Conservation (phyloP, 169 alveolate genomes). For the Amoebophrya sp. region DNA sequence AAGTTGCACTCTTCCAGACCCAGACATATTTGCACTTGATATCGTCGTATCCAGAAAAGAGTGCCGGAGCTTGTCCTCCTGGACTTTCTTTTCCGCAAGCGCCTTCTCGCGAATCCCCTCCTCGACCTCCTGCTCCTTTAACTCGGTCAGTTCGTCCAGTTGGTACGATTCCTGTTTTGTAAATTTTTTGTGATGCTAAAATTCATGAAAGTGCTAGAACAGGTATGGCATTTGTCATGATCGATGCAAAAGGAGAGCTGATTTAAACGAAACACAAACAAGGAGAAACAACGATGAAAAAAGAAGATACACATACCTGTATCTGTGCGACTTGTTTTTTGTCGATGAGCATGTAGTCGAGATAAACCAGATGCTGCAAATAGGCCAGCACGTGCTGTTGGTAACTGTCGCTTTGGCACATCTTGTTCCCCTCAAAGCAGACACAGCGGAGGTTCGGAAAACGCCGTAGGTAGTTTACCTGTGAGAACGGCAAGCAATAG, state of each 20-base stretch:
- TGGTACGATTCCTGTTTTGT: neutral
- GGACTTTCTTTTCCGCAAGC: neutral
- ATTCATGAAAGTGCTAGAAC: neutral
- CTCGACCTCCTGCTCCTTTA: slow-evolving; percentile 20
- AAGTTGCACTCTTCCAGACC: too few species aligned
- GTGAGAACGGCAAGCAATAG: too few species aligned
- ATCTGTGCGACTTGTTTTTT: neutral
- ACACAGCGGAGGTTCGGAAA: slow-evolving; percentile 28
- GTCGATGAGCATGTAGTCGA: slow-evolving; percentile 38
- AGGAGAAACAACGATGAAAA: neutral
- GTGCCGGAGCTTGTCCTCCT: neutral
- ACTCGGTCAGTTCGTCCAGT: neutral
- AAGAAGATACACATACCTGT: neutral
- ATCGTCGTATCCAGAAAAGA: neutral
- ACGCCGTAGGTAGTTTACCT: neutral
- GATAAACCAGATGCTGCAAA: slow-evolving; percentile 31
- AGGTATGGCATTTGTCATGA: neutral
- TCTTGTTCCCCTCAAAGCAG: slow-evolving; percentile 33
- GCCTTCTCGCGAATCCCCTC: neutral
- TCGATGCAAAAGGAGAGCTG: neutral
- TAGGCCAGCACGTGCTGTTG: slow-evolving; percentile 27
- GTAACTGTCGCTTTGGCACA: slow-evolving; percentile 18
- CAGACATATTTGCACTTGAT: too few species aligned
- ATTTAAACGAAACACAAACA: neutral
- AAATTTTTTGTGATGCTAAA: neutral